Conservation (phyloP, 768 basidiomycete genomes). For the Lactifluus subvellereus region DNA sequence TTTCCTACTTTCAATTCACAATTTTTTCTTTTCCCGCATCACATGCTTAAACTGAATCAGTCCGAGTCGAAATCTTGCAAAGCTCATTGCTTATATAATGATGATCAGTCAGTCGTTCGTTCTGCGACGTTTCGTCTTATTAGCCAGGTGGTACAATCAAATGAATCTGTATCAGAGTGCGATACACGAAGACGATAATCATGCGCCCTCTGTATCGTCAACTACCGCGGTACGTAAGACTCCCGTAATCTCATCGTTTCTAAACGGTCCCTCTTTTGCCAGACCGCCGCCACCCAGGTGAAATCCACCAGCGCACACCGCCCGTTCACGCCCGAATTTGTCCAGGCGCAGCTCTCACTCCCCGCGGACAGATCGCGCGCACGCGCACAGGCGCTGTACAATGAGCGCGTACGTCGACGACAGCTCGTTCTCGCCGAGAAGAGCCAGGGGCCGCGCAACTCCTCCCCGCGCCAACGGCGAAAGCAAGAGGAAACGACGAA, state of each 20-base stretch:
- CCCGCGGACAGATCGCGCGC: neutral
- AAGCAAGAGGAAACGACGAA: constrained; percentile 31
- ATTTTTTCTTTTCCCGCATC: constrained; percentile 7
- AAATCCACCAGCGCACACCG: constrained; percentile 30
- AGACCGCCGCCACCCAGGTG: constrained; percentile 30
- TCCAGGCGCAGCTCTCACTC: constrained; percentile 46
- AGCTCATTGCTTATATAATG: neutral
- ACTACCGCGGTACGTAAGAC: constrained; percentile 7
- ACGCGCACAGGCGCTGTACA: constrained; percentile 3
- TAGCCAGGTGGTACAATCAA: no score
- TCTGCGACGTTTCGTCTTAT: neutral
- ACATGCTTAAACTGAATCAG: constrained; percentile 2
- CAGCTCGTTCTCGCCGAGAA: constrained; percentile 3
- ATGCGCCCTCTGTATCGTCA: neutral
- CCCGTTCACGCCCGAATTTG: constrained; percentile 61
- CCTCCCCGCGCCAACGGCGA: neutral
- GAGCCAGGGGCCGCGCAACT: neutral
- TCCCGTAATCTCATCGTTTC: neutral
- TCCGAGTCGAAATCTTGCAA: neutral
- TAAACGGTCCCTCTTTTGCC: neutral
- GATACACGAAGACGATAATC: neutral
- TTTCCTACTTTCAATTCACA: constrained; percentile 10
- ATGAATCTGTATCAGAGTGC: constrained; percentile 3
- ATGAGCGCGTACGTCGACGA: constrained; percentile 14
- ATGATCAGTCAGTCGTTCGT: no score